Conservation (phyloP, 306 rosid species). For the Prosopis cineraria region DNA sequence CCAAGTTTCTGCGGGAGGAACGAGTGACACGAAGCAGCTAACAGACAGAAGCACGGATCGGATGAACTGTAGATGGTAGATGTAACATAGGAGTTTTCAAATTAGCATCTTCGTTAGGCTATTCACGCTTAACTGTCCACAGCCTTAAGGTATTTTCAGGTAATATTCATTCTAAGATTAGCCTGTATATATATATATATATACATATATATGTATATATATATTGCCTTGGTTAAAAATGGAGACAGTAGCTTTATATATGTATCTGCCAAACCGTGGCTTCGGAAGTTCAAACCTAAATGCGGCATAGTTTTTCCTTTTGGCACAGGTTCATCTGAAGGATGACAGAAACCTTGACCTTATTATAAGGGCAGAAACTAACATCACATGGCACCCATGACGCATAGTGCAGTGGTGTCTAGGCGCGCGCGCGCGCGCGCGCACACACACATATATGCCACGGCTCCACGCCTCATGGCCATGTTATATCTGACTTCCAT, state of each 20-base stretch:
- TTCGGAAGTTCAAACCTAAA: slow-evolving; percentile 4
- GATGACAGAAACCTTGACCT: slow-evolving; percentile 36
- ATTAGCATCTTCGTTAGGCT: slow-evolving; percentile 34
- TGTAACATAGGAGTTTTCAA: slow-evolving; percentile 23
- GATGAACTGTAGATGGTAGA: not conserved
- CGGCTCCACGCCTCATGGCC: not conserved
- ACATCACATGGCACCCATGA: slow-evolving; percentile 34
- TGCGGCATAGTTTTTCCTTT: not conserved
- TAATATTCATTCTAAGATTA: slow-evolving; percentile 5
- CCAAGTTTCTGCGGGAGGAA: slow-evolving; percentile 69
- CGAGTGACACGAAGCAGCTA: slow-evolving; percentile 51
- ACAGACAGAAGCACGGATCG: not conserved
- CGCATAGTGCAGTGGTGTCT: slow-evolving; percentile 45
- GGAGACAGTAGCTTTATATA: not conserved
- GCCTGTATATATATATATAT: too few relatives aligned
- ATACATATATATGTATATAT: too few relatives aligned
- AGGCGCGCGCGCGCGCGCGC: too few relatives aligned
- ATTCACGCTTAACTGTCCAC: slow-evolving; percentile 15
- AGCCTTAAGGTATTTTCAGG: slow-evolving; percentile 39
- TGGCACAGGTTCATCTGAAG: slow-evolving; percentile 43
- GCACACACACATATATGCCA: not conserved
- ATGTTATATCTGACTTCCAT: not conserved
- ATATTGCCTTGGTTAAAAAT: not conserved
- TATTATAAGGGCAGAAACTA: not conserved
- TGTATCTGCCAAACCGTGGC: not conserved